Conservation (phyloP, 176 grass and related monocot genomes). For the Oryza coarctata region DNA sequence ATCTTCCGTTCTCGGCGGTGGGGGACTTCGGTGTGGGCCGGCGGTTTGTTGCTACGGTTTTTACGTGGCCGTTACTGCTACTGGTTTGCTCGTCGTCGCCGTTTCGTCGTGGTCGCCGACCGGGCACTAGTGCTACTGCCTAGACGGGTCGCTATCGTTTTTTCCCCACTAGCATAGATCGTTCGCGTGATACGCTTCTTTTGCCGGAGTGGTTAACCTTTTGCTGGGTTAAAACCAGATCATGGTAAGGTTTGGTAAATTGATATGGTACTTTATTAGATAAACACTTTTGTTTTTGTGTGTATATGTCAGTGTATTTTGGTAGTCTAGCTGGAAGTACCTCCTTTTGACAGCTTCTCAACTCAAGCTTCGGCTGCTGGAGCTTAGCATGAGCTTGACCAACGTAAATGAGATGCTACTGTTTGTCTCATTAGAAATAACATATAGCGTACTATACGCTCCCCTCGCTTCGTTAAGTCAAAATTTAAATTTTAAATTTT, state of each 20-base stretch:
- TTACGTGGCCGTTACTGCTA: too few species aligned
- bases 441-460: too few species aligned
- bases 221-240: neutral
- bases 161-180: neutral
- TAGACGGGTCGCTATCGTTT: neutral
- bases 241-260: neutral
- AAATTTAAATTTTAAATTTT: too few species aligned
- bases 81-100: too few species aligned
- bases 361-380: neutral
- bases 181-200: neutral
- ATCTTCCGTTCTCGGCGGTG: too few species aligned
- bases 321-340: too few species aligned
- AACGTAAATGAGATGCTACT: neutral
- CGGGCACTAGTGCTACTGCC: too few species aligned
- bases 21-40: neutral
- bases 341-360: neutral
- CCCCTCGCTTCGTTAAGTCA: too few species aligned
- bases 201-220: neutral
- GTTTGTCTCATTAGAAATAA: neutral
- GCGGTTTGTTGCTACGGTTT: too few species aligned
- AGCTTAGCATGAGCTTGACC: neutral
- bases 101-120: neutral
- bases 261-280: neutral
- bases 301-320: too few species aligned
- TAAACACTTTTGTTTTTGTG: too few species aligned